phyloP scores from a whole-genome alignment of 495 filamentous ascomycete species.

The Corynascus novoguineensis region DNA sequence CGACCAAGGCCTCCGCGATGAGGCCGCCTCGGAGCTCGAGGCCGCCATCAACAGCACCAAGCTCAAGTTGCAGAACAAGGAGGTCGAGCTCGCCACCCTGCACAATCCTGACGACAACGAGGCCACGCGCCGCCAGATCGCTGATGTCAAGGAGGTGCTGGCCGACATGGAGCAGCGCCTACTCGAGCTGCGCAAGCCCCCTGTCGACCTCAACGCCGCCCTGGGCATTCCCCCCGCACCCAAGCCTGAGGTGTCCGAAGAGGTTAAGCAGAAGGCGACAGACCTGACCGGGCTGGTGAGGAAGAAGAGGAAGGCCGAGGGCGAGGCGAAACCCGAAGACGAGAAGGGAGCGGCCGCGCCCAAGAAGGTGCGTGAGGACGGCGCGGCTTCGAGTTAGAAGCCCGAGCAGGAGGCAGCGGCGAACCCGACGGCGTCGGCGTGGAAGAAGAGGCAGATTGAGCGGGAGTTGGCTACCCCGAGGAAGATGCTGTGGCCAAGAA shows the following conservation, averaged over 20 bases:
- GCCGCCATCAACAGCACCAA: conserved; percentile 74
- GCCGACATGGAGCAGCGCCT: conserved; percentile 73
- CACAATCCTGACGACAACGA: conserved; percentile 52
- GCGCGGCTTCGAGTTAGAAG: background rate
- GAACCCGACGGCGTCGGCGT: background rate
- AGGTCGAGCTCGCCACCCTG: conserved; percentile 53
- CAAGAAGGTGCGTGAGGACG: background rate
- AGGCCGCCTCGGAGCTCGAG: conserved; percentile 74
- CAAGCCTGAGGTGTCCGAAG: conserved; percentile 61
- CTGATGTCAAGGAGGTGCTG: conserved; percentile 80
- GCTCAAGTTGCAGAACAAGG: conserved; percentile 67
- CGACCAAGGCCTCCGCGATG: conserved; percentile 65
- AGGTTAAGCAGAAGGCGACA: conserved; percentile 72
- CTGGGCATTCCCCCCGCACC: conserved; percentile 40
- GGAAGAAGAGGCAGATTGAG: background rate
- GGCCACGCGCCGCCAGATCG: conserved; percentile 58
- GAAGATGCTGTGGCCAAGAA: background rate
- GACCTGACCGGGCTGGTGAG: conserved; percentile 84
- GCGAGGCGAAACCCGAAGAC: conserved; percentile 24
- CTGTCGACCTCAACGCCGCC: conserved; percentile 56
- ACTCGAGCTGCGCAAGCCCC: conserved; percentile 66
- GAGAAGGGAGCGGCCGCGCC: no score
- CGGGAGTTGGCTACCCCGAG: background rate
- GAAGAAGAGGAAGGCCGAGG: conserved; percentile 58
- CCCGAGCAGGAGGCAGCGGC: background rate